Evolutionary conservation across 345 rosid species (phyloP).

Genomic region (thale cress (Arabidopsis thaliana)): DNA sequence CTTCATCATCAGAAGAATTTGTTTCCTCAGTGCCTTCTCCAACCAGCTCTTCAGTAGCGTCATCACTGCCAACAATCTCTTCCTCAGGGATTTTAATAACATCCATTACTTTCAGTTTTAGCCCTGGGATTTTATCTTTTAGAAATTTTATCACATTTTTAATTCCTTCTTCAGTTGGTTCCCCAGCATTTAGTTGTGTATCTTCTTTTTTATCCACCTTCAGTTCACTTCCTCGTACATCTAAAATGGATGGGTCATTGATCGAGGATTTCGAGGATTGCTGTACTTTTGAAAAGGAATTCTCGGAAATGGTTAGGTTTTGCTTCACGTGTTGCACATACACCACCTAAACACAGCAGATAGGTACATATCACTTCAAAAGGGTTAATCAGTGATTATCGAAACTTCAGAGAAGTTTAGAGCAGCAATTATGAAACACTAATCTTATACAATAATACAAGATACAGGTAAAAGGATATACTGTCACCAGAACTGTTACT

Average conservation of each 20-base stretch:
- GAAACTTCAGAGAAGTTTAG: constrained; percentile 11
- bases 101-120: constrained; percentile 82
- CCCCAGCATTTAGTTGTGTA: constrained; percentile 69
- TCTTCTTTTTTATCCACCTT: constrained; percentile 67
- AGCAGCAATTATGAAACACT: constrained; percentile 6
- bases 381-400: background rate
- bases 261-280: constrained; percentile 54
- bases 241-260: constrained; percentile 55
- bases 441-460: background rate
- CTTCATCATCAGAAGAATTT: constrained; percentile 56
- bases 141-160: constrained; percentile 89
- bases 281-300: constrained; percentile 54
- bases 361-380: constrained; percentile 7
- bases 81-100: constrained; percentile 60
- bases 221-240: constrained; percentile 66
- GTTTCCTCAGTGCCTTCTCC: constrained; percentile 61
- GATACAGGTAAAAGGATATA: constrained; percentile 8
- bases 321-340: constrained; percentile 69
- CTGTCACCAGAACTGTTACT: constrained; percentile 14
- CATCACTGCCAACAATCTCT: constrained; percentile 59
- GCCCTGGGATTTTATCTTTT: constrained; percentile 92
- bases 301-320: constrained; percentile 49
- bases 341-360: constrained; percentile 63
- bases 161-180: constrained; percentile 89
- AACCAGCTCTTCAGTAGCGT: constrained; percentile 62